A percentile compares a stretch with the other conserved stretches of the same genome.
Evolutionary conservation across 352 stramenopile genomes (phyloP).

Genomic region (Aphanomyces stellatus): DNA sequence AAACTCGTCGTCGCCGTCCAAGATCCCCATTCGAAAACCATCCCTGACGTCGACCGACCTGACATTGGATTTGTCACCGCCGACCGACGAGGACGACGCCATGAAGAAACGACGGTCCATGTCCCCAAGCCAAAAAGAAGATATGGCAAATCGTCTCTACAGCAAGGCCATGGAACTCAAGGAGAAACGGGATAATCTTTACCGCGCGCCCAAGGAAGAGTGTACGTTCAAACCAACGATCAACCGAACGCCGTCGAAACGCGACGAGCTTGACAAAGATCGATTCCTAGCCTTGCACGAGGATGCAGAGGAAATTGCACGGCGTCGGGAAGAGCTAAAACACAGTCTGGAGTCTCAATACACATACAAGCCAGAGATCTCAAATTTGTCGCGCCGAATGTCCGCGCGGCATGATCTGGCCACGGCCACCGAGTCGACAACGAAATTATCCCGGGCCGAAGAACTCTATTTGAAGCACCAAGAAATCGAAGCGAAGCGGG

Average conservation of each 20-base stretch:
- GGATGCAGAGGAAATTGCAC: conserved; percentile 12
- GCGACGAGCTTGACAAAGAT: conserved; percentile 8
- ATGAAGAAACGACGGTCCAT: conserved; percentile 8
- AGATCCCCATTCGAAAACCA: conserved; percentile 9
- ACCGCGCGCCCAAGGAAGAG: conserved; percentile 2
- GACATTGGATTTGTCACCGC: background rate
- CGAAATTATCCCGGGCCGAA: conserved; percentile 30
- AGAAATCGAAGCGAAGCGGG: conserved; percentile 54
- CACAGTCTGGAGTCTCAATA: conserved; percentile 2
- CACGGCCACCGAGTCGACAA: background rate
- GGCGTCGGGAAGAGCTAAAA: conserved; percentile 9
- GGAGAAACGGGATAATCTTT: conserved; percentile 14
- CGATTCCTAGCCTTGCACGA: conserved; percentile 12
- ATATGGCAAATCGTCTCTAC: background rate
- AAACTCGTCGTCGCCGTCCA: conserved; percentile 10
- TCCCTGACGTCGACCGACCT: background rate
- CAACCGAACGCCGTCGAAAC: conserved; percentile 3
- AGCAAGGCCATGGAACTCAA: conserved; percentile 20
- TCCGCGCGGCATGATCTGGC: background rate
- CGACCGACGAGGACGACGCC: background rate
- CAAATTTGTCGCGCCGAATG: conserved; percentile 7
- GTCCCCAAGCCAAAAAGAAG: conserved; percentile 18
- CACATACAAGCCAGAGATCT: conserved; percentile 19
- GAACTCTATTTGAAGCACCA: conserved; percentile 65
- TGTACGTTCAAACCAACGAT: conserved; percentile 20